Conservation (phyloP, 1,139 yeast genomes). For the Kodamaea suecica region DNA sequence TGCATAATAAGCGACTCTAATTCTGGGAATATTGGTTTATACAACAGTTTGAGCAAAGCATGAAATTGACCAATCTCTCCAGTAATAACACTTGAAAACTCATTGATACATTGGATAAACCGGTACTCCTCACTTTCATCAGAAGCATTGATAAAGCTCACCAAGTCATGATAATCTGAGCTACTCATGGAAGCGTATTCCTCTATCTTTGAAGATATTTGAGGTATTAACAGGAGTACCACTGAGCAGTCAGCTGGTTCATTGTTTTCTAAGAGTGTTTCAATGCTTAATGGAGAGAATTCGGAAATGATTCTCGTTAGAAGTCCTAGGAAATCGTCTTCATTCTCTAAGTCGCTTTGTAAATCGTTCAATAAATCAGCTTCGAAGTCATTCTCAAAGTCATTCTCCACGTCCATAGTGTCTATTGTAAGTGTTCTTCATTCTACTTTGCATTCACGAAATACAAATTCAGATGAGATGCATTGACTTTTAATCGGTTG, state of each 20-base stretch:
- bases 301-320: conserved; percentile 4
- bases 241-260: conserved; percentile 23
- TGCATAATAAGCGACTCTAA: conserved; percentile 61
- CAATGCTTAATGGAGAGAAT: conserved; percentile 7
- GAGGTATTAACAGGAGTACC: conserved; percentile 27
- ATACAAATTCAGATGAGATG: too few relatives aligned
- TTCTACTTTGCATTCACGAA: not conserved
- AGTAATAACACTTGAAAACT: conserved; percentile 52
- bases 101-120: conserved; percentile 55
- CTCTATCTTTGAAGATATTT: conserved; percentile 22
- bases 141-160: conserved; percentile 33
- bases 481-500: too few relatives aligned
- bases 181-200: conserved; percentile 23
- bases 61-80: conserved; percentile 54
- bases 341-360: conserved; percentile 6
- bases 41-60: conserved; percentile 50
- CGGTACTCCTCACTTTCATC: conserved; percentile 39
- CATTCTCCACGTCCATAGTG: not conserved
- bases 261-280: conserved; percentile 1
- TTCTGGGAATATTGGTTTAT: conserved; percentile 67
- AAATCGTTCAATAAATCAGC: conserved; percentile 9
- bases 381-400: conserved; percentile 6
- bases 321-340: conserved; percentile 7
- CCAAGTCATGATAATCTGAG: conserved; percentile 35
- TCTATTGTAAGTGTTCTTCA: not conserved